Evolutionary conservation across 2,329 filamentous ascomycete genomes (phyloP).

Genomic region (Grosmannia clavigera): DNA sequence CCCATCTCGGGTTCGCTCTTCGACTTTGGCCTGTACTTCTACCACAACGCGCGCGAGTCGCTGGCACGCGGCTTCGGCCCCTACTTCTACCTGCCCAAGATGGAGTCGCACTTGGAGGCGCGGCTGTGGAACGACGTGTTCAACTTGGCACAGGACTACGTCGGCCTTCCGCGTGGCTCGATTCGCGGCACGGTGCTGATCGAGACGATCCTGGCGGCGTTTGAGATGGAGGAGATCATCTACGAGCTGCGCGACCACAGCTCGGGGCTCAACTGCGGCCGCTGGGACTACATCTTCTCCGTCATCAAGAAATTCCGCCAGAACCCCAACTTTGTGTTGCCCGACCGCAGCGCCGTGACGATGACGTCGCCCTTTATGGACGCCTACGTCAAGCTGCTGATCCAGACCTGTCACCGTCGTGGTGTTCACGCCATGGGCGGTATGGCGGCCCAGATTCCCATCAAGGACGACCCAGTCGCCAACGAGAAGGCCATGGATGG

Average conservation of each 20-base stretch:
- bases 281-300: slow-evolving; percentile 99
- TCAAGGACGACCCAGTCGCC: slow-evolving; percentile 84
- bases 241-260: slow-evolving; percentile 97
- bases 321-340: slow-evolving; percentile 84
- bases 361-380: slow-evolving; percentile 99
- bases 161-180: slow-evolving; percentile 79
- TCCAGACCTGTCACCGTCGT: slow-evolving; percentile 94
- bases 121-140: slow-evolving; percentile 97
- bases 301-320: slow-evolving; percentile 99
- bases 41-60: slow-evolving; percentile 89
- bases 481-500: slow-evolving; percentile 92
- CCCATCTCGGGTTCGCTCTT: slow-evolving; percentile 86
- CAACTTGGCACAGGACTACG: slow-evolving; percentile 88
- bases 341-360: slow-evolving; percentile 80
- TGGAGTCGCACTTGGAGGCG: slow-evolving; percentile 95
- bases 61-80: slow-evolving; percentile 75
- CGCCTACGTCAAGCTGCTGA: slow-evolving; percentile 89
- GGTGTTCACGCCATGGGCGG: slow-evolving; percentile 98
- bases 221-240: slow-evolving; percentile 99
- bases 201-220: slow-evolving; percentile 93
- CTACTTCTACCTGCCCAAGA: slow-evolving; percentile 97
- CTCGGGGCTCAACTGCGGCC: slow-evolving; percentile 91
- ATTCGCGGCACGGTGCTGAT: slow-evolving; percentile 93
- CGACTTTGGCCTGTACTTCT: slow-evolving; percentile 98
- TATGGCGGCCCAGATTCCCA: slow-evolving; percentile 97